These are phyloP conservation scores for Nemania abortiva DNA, from an alignment of 2,329 filamentous ascomycete genomes.

Conservation along the genomic window DNA sequence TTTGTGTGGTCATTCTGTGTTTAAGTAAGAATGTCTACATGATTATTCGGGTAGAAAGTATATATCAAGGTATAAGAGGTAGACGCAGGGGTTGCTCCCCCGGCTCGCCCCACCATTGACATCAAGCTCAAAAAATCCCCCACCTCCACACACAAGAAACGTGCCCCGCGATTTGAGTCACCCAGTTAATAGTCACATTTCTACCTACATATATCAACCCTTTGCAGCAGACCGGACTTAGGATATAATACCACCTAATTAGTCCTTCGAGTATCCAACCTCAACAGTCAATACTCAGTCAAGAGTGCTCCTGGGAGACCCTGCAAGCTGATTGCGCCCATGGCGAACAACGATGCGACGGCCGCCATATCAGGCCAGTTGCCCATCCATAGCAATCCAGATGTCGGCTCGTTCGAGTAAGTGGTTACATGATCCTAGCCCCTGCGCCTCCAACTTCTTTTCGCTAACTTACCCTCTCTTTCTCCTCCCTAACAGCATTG, in stretches of 20 bases:
- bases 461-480: not conserved
- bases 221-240: too few species aligned
- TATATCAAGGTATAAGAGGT: too few species aligned
- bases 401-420: conserved; percentile 50
- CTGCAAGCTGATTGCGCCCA: conserved; percentile 10
- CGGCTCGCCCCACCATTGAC: not conserved
- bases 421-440: not conserved
- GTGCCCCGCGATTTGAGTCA: conserved; percentile 42
- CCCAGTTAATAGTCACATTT: not conserved
- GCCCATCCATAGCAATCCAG: conserved; percentile 48
- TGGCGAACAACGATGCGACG: conserved; percentile 41
- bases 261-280: too few species aligned
- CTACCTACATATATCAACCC: too few species aligned
- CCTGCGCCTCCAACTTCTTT: not conserved
- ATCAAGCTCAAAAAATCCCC: conserved; percentile 22
- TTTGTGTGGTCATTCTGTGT: too few species aligned
- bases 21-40: too few species aligned
- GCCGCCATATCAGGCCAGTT: conserved; percentile 38
- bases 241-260: too few species aligned
- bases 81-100: too few species aligned
- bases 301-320: not conserved
- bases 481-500: conserved; percentile 58
- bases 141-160: conserved; percentile 9
- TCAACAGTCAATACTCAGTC: too few species aligned
- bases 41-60: too few species aligned